Evolutionary conservation across 192 early-diverging fungal genomes (phyloP).

Genomic region (Rhizoclosmatium globosum): DNA sequence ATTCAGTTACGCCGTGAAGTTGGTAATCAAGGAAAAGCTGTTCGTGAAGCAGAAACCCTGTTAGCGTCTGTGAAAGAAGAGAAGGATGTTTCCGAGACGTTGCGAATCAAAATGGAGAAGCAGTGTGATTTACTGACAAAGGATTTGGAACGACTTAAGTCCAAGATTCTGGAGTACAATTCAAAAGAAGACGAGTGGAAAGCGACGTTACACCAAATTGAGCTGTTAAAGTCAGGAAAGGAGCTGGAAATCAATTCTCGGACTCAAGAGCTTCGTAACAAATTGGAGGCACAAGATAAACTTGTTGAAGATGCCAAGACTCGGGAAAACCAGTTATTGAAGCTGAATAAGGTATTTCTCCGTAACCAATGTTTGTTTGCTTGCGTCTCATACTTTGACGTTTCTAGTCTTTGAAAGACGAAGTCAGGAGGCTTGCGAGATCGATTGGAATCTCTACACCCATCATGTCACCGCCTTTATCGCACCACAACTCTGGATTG

Average conservation of each 20-base stretch:
- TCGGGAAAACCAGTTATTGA: constrained; percentile 72
- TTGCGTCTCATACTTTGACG: background rate
- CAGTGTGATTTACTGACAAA: constrained; percentile 54
- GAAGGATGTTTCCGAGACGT: constrained; percentile 65
- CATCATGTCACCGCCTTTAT: constrained; percentile 37
- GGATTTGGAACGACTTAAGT: constrained; percentile 41
- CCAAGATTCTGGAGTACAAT: constrained; percentile 45
- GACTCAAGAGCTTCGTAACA: constrained; percentile 15
- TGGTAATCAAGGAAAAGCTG: constrained; percentile 28
- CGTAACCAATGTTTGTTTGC: background rate
- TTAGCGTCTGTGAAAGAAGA: constrained; percentile 54
- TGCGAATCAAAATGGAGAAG: constrained; percentile 52
- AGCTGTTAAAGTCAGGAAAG: constrained; percentile 26
- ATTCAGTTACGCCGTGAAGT: constrained; percentile 39
- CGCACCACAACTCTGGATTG: constrained; percentile 38
- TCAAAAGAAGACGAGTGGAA: constrained; percentile 43
- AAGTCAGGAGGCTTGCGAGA: constrained; percentile 74
- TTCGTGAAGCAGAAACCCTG: constrained; percentile 65
- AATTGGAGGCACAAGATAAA: constrained; percentile 57
- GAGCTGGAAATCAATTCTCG: constrained; percentile 18
- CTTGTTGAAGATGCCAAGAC: constrained; percentile 71
- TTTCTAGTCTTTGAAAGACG: constrained; percentile 77
- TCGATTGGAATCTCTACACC: constrained; percentile 41
- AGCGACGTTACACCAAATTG: constrained; percentile 29
- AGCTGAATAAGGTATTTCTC: constrained; percentile 73